phyloP scores from a whole-genome alignment of 1,284 basidiomycete genomes.

The Ustilago lituana region DNA sequence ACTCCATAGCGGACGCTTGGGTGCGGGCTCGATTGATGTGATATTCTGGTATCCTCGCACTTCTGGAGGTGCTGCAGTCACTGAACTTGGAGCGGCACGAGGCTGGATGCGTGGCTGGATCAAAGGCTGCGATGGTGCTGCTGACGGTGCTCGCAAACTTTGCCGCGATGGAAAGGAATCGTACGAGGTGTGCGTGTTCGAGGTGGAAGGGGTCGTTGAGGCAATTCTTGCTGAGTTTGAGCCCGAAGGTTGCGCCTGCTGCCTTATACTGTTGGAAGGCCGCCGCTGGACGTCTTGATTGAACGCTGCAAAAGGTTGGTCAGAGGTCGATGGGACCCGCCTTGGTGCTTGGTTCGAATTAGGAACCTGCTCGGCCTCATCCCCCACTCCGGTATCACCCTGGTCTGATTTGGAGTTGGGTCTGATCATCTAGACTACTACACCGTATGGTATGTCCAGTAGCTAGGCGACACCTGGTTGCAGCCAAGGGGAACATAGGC shows the following conservation, averaged over 20 bases:
- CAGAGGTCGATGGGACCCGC: too few relatives aligned
- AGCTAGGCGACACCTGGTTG: too few relatives aligned
- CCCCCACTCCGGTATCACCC: too few relatives aligned
- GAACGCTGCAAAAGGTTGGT: too few relatives aligned
- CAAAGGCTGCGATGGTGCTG: neutral
- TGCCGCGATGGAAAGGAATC: constrained; percentile 5
- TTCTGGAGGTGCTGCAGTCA: neutral
- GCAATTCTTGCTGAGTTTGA: constrained; percentile 1
- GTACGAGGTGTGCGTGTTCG: constrained; percentile 6
- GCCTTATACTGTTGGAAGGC: constrained; percentile 1
- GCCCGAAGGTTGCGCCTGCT: neutral
- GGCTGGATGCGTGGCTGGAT: neutral
- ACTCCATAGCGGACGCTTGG: constrained; percentile 31
- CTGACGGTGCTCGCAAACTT: neutral
- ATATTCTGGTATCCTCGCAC: constrained; percentile 17
- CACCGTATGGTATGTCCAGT: too few relatives aligned
- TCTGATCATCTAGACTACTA: too few relatives aligned
- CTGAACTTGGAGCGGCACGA: neutral
- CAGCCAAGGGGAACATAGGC: too few relatives aligned
- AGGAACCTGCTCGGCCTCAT: too few relatives aligned
- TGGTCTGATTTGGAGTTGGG: too few relatives aligned
- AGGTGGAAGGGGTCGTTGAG: neutral
- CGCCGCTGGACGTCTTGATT: neutral
- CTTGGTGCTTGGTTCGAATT: too few relatives aligned
- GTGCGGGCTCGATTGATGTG: constrained; percentile 18